phyloP scores from a whole-genome alignment of 306 rosid genomes.

The Senna tora region DNA sequence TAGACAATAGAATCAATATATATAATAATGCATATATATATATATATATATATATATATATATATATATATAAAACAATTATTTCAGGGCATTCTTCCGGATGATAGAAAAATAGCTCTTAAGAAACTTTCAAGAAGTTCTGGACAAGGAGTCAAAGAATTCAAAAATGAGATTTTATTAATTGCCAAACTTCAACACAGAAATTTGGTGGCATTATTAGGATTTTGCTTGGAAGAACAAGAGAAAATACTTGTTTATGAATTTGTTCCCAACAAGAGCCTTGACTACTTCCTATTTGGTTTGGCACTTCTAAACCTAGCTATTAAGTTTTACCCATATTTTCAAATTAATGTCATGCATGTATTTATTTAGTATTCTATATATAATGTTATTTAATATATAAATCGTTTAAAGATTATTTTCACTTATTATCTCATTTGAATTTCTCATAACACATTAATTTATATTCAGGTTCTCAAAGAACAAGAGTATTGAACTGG shows the following conservation, averaged over 20 bases:
- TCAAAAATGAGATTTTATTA: neutral
- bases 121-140: slow-evolving; percentile 32
- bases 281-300: slow-evolving; percentile 5
- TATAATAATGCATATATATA: too few relatives aligned
- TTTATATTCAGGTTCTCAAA: slow-evolving; percentile 9
- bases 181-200: neutral
- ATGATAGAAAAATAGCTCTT: slow-evolving; percentile 29
- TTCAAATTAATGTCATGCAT: neutral
- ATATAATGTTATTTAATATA: too few relatives aligned
- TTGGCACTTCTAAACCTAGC: neutral
- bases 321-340: neutral
- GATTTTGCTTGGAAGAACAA: neutral
- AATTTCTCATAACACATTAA: too few relatives aligned
- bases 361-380: too few relatives aligned
- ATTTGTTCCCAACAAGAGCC: slow-evolving; percentile 2
- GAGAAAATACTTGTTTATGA: slow-evolving; percentile 4
- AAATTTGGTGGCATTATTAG: neutral
- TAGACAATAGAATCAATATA: too few relatives aligned
- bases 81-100: neutral
- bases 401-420: too few relatives aligned
- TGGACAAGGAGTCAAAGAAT: slow-evolving; percentile 42
- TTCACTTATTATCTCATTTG: too few relatives aligned
- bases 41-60: too few relatives aligned
- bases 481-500: slow-evolving; percentile 39
- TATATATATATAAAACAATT: too few relatives aligned